Percentiles rank a stretch among this genome's conserved stretches.
Conservation (phyloP, 495 filamentous ascomycete genomes). For the Aspergillus asperescens region DNA sequence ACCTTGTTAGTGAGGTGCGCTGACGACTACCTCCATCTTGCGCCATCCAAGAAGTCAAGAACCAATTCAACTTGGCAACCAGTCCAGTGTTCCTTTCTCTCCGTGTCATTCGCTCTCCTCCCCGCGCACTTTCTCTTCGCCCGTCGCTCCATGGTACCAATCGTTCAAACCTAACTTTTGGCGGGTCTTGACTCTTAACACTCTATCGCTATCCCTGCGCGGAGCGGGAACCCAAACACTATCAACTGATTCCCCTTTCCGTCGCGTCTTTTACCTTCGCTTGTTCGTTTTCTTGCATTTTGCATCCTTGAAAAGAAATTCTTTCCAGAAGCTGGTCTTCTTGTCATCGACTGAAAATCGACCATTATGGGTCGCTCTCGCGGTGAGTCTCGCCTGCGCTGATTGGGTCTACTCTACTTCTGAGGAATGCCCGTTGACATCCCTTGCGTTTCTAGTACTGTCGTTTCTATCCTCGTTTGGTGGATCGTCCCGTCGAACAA, state of each 20-base stretch:
- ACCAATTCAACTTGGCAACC: conserved; percentile 7
- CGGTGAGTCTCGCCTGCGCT: conserved; percentile 30
- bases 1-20: conserved; percentile 19
- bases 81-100: conserved; percentile 6
- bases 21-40: conserved; percentile 13
- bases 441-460: conserved; percentile 48
- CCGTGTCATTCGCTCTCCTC: conserved; percentile 11
- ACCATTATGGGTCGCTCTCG: conserved; percentile 40
- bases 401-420: conserved; percentile 1
- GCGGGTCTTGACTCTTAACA: conserved; percentile 16
- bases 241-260: background rate
- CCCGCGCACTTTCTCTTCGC: background rate
- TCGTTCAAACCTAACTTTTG: conserved; percentile 15
- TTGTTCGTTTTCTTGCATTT: conserved; percentile 8
- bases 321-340: conserved; percentile 12
- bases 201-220: conserved; percentile 17
- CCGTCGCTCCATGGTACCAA: conserved; percentile 13
- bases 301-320: background rate
- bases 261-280: conserved; percentile 1
- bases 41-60: conserved; percentile 7
- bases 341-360: conserved; percentile 4
- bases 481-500: conserved; percentile 31
- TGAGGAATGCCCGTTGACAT: conserved; percentile 4
- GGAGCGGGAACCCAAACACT: conserved; percentile 15
- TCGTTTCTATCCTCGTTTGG: conserved; percentile 62